Evolutionary conservation across 2,329 filamentous ascomycete species (phyloP), one percentile per base, ranked within the genome.

Genomic region (Stagonosporopsis vannaccii): DNA sequence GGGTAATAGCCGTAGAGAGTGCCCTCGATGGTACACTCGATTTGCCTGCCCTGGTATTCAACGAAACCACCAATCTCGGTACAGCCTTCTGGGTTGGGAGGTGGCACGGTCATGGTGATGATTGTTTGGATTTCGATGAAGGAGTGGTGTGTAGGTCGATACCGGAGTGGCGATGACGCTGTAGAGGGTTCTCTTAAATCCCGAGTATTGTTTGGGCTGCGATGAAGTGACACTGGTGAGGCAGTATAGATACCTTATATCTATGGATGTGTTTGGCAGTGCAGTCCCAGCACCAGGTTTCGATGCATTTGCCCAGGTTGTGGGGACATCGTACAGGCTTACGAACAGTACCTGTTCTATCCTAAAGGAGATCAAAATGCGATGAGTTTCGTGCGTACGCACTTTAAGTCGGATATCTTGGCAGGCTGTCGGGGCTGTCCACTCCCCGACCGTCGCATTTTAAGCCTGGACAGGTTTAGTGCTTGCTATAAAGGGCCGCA

Each of bases 1-100:
- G 85, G 85, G 30, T 80, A 76, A 69, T 87, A 87, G 23, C 81
- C 79, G 61, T 85, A 84, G 15, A 80, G 77, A 2, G 81, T 82
- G 1, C 73, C 75, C 49, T 79, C 69, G 17, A 84, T 75, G 0
- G 80, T 75, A 56, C 82, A 84, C 13, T 56, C 51, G 4, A 51
- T 17, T 6, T 19, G 47, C 12, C 28, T 12, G 13, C 53, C 47
- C 17, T 47, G 17, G 22, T 26, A 56, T 11, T 56, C 23, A 23
- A 56, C 37, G 2, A 48, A 19, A 11, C 62, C 62, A 15, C 57
- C 53, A 17, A 70, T 57, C 6, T 62, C 23, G 7, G 47, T 56
- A 51, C 69, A 72, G 13, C 13, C 42, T 1, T 50, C 33, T 4
- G 65, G 65, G 33, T 61, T 61, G n/a, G 65, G 37, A 15, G 65